These are phyloP conservation scores for Tulasnella calospora DNA, from an alignment of 768 basidiomycete genomes.

Conservation along the genomic window DNA sequence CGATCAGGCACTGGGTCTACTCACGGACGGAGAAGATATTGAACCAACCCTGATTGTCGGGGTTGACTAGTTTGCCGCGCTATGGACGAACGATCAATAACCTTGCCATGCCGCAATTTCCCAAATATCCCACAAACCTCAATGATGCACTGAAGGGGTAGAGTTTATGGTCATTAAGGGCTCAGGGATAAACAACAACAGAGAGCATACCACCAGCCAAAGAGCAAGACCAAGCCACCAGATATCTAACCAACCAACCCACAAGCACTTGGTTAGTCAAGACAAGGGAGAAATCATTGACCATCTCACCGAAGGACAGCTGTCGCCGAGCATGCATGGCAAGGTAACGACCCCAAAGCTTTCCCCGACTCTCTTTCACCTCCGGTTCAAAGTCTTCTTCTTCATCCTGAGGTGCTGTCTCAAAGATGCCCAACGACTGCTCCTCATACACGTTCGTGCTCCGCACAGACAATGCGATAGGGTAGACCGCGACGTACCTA, in stretches of 20 bases:
- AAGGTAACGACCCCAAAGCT: conserved; percentile 71
- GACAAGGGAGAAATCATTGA: background rate
- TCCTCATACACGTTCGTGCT: conserved; percentile 92
- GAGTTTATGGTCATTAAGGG: background rate
- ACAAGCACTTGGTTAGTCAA: background rate
- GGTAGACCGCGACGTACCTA: conserved; percentile 36
- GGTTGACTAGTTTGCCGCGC: conserved; percentile 56
- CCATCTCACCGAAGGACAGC: conserved; percentile 73
- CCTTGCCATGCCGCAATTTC: background rate
- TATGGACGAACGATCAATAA: conserved; percentile 33
- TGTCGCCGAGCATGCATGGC: conserved; percentile 80
- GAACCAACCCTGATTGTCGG: conserved; percentile 61
- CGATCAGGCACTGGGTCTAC: conserved; percentile 31
- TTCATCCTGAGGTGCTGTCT: conserved; percentile 42
- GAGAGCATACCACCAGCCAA: conserved; percentile 52
- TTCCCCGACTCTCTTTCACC: conserved; percentile 48
- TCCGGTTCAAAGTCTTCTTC: conserved; percentile 43
- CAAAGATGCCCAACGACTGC: conserved; percentile 76
- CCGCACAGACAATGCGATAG: conserved; percentile 58
- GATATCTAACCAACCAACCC: conserved; percentile 56
- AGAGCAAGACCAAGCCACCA: conserved; percentile 90
- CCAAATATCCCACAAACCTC: conserved; percentile 52
- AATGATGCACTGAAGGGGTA: conserved; percentile 59
- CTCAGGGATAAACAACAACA: background rate
- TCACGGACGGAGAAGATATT: conserved; percentile 74